Base-by-base conservation (phyloP, 441 rosid species). In the Pelargonium myrrhifolium region DNA sequence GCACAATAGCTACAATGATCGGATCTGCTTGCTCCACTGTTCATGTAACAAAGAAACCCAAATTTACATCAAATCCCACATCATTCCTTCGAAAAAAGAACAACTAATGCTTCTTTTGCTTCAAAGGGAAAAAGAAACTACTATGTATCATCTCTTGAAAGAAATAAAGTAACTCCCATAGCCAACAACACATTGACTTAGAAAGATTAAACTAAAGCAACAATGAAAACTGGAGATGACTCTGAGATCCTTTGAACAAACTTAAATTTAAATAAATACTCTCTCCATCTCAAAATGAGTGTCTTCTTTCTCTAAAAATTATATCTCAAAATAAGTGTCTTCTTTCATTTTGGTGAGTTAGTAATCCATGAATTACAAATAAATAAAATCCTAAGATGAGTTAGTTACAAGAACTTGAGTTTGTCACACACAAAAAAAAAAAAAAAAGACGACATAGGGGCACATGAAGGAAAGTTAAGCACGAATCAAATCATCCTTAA, bases 11-110 rank as follows among this genome's bases (percentile, higher is more conserved):
- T 74, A 93, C 77, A 65, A 93, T 72, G 68, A 86, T 70, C 2
- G 88, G 89, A 45, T 88, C 98, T 37, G 84, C 84, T 76, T 88
- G 95, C 69, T 89, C 95, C 81, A 83, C 99, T 96, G 77, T 62
- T 28, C 77, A 76, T 20, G 51, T n/a, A 69, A 53, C n/a, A 21
- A 68, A 56, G 15, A 37, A 17, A 71, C 9, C n/a, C 18, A 40
- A 26, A 37, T 51, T 58, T 24, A 66, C 9, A 22, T 49, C 49
- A 42, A 24, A 53, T 65, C 47, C 68, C 39, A 18, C 39, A 68
- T 28, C 39, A 45, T 39, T 64, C 10, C 76, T 71, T 65, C 49
- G 22, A 37, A 64, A 72, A 67, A 40, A n/a, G 35, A 75, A 67
- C 18, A 43, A 68, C 55, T 64, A 40, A 70, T 58, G 68, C n/a